A percentile compares a stretch with the other conserved stretches of the same genome.
These are phyloP conservation scores for Boletus rubropictus DNA, from an alignment of 768 basidiomycete species.

Conservation along the genomic window DNA sequence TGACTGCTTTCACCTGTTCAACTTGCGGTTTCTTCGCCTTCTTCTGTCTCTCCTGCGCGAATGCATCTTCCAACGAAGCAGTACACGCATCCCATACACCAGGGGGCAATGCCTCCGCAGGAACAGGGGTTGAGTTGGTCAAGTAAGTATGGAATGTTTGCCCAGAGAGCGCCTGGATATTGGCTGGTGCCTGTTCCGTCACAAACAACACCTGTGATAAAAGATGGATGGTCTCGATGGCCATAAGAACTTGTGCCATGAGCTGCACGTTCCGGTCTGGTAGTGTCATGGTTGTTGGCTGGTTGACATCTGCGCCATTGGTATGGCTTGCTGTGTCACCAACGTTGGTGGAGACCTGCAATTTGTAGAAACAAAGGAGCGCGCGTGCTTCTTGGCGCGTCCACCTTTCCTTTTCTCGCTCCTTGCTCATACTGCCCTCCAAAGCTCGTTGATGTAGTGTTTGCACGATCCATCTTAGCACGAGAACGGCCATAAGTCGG, in stretches of 20 bases:
- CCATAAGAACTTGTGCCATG: constrained; percentile 54
- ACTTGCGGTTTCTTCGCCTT: constrained; percentile 36
- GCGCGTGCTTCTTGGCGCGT: constrained; percentile 54
- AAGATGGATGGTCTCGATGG: constrained; percentile 54
- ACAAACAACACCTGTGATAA: constrained; percentile 61
- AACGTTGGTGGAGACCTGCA: neutral
- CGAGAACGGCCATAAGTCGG: constrained; percentile 46
- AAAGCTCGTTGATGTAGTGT: constrained; percentile 46
- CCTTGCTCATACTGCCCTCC: constrained; percentile 45
- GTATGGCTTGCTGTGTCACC: constrained; percentile 15
- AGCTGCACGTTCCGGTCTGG: constrained; percentile 63
- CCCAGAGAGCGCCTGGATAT: constrained; percentile 53
- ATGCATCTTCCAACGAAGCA: constrained; percentile 43
- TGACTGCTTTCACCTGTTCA: constrained; percentile 8
- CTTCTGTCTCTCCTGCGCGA: constrained; percentile 43
- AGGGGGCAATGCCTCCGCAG: constrained; percentile 23
- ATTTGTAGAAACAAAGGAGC: constrained; percentile 48
- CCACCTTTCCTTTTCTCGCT: constrained; percentile 67
- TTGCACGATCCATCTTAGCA: constrained; percentile 56
- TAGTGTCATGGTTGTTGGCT: constrained; percentile 27
- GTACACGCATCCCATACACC: constrained; percentile 44
- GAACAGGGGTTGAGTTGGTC: constrained; percentile 26
- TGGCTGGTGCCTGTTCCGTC: constrained; percentile 39
- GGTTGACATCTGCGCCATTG: constrained; percentile 13
- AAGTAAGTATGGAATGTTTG: constrained; percentile 51